Conservation (phyloP, 2,329 filamentous ascomycete genomes). For the Furcasterigmium sp. region DNA sequence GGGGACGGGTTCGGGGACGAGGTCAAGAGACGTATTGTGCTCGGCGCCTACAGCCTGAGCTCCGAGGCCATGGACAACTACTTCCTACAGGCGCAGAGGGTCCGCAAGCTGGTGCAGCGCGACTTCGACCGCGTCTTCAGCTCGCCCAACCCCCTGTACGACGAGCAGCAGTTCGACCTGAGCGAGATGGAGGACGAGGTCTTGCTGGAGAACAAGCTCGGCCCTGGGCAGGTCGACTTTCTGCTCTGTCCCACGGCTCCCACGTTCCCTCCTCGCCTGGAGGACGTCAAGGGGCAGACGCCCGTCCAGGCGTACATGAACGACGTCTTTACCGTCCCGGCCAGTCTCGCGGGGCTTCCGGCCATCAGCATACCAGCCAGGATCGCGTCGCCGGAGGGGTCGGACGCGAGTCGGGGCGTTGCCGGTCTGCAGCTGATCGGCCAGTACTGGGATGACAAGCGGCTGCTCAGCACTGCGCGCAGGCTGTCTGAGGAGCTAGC, state of each 20-base stretch:
- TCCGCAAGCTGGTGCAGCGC: conserved; percentile 74
- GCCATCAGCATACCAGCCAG: conserved; percentile 78
- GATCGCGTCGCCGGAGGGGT: conserved; percentile 51
- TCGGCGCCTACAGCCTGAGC: conserved; percentile 86
- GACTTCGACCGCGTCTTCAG: conserved; percentile 83
- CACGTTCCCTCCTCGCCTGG: conserved; percentile 62
- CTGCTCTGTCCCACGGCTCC: conserved; percentile 85
- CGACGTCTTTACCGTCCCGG: conserved; percentile 93
- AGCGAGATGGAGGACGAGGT: conserved; percentile 53
- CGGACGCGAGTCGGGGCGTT: conserved; percentile 22
- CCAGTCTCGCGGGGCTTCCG: conserved; percentile 85
- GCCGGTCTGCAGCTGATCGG: conserved; percentile 70
- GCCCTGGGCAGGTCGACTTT: conserved; percentile 69
- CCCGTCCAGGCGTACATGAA: conserved; percentile 80
- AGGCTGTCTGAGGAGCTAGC: conserved; percentile 28
- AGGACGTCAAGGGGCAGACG: conserved; percentile 48
- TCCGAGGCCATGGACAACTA: conserved; percentile 93
- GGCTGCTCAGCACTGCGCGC: conserved; percentile 55
- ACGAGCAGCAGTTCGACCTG: conserved; percentile 48
- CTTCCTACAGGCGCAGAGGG: conserved; percentile 87
- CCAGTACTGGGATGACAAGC: conserved; percentile 73
- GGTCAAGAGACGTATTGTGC: conserved; percentile 78
- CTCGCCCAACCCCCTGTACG: conserved; percentile 61
- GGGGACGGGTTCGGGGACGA: conserved; percentile 75
- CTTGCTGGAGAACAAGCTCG: conserved; percentile 48